phyloP scores from a whole-genome alignment of 2,329 filamentous ascomycete species.

The Lecanicillium sp. region DNA sequence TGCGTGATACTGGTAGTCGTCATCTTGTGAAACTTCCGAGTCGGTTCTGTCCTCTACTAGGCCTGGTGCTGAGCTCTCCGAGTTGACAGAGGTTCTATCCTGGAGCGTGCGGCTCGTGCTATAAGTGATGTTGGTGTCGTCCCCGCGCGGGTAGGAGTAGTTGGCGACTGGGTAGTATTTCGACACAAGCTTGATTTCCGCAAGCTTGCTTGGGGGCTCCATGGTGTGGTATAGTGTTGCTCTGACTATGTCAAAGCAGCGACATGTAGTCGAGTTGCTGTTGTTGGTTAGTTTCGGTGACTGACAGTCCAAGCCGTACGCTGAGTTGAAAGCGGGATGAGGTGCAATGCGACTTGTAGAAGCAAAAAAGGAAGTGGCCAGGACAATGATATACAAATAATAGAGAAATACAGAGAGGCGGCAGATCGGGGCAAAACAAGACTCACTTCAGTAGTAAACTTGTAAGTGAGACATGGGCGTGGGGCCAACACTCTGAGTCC shows the following conservation, averaged over 20 bases:
- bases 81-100: slow-evolving; percentile 35
- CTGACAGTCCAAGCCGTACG: too few relatives aligned
- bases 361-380: neutral
- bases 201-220: slow-evolving; percentile 27
- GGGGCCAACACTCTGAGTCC: slow-evolving; percentile 4
- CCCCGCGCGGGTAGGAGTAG: slow-evolving; percentile 29
- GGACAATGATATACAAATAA: slow-evolving; percentile 5
- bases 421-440: slow-evolving; percentile 5
- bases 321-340: too few relatives aligned
- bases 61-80: slow-evolving; percentile 36
- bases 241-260: neutral
- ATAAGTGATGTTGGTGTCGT: slow-evolving; percentile 11
- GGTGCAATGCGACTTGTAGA: neutral
- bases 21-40: slow-evolving; percentile 42
- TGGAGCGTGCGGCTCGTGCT: slow-evolving; percentile 12
- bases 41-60: slow-evolving; percentile 43
- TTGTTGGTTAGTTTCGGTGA: neutral
- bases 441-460: neutral
- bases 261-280: neutral
- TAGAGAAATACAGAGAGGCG: neutral
- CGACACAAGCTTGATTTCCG: slow-evolving; percentile 29
- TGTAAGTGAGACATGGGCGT: slow-evolving; percentile 4
- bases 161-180: slow-evolving; percentile 32
- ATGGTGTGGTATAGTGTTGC: slow-evolving; percentile 17
- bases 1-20: slow-evolving; percentile 39